Evolutionary conservation across 257 asterid species (phyloP).

Genomic region (Apocynum venetum): DNA sequence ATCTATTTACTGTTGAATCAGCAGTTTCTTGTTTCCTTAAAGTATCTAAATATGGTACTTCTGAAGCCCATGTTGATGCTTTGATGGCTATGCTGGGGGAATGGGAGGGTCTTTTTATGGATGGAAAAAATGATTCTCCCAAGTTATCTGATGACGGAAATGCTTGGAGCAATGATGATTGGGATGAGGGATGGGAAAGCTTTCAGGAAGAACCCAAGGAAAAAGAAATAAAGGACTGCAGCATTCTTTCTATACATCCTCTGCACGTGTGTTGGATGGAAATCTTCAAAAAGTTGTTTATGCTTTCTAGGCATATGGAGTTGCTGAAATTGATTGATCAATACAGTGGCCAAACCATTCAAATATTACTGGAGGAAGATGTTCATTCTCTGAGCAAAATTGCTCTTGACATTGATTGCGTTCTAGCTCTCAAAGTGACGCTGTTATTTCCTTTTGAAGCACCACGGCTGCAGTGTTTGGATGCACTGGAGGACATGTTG

Average conservation of each 20-base stretch:
- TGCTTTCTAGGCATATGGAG: constrained; percentile 34
- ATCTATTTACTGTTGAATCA: constrained; percentile 58
- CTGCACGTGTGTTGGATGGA: constrained; percentile 77
- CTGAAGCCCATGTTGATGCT: constrained; percentile 42
- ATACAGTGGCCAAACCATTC: constrained; percentile 31
- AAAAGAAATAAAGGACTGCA: constrained; percentile 39
- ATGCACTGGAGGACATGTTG: constrained; percentile 63
- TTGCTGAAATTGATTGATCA: constrained; percentile 57
- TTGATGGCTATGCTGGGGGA: constrained; percentile 64
- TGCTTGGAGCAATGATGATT: constrained; percentile 74
- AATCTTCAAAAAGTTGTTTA: constrained; percentile 41
- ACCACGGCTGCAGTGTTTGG: constrained; percentile 64
- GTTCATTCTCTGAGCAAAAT: constrained; percentile 40
- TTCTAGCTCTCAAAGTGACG: constrained; percentile 56
- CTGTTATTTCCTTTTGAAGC: constrained; percentile 58
- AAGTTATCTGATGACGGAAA: constrained; percentile 45
- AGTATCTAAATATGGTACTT: constrained; percentile 51
- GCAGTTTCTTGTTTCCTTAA: constrained; percentile 74
- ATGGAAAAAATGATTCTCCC: constrained; percentile 28
- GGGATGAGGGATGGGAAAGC: constrained; percentile 99
- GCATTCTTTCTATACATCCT: constrained; percentile 47
- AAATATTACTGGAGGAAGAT: constrained; percentile 52
- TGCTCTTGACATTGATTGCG: constrained; percentile 46
- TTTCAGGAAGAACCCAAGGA: constrained; percentile 69
- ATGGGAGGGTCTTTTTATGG: constrained; percentile 76